Evolutionary conservation across 2,329 filamentous ascomycete species (phyloP), one percentile per base, ranked within the genome.

Genomic region (Botrytis galanthina): DNA sequence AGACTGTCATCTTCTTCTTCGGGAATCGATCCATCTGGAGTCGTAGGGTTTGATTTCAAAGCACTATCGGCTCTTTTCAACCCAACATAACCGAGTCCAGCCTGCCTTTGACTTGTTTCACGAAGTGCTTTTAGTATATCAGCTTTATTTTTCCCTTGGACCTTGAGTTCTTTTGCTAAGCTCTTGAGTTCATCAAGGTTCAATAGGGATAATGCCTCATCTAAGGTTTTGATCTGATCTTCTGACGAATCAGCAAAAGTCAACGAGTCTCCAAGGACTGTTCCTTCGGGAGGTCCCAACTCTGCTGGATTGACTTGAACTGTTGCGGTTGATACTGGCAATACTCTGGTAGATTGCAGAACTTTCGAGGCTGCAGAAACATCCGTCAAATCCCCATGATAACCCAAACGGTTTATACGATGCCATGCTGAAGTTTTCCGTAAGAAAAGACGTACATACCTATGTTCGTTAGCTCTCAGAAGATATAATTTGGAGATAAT

Each of bases 381-480:
- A 80, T 98, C 89, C 62, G 91, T 87, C 75, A 99, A 92, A 80
- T 98, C 95, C 76, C 90, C 88, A 79, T 95, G 89, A 79, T 98
- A 98, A 2, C 90, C 89, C 39, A 99, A 83, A 35, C 90, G 89
- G 78, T 88, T 89, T 75, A 94, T 88, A 16, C 96, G 91, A 84
- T 98, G 94, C 96, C 96, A 99, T 1, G 91, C 90, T 35, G 93
- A 92, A 1, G 93, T 94, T 82, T 99, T 99, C 64, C 96, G 90
- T 4, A 99, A 85, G 80, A 99, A 99, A 1, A 99, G 84, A 35
- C 96, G 90, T 22, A 98, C 95, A 83, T 98, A 97, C 80, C 93
- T 95, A 75, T 63, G 8, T 54, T 54, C 22, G 48, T 72, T 7
- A 67, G 67, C 12, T 22, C 16, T 51, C 10, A 57, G 14, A 16